Evolutionary conservation across 192 early-diverging fungal species (phyloP).

Genomic region (Podila epicladia): DNA sequence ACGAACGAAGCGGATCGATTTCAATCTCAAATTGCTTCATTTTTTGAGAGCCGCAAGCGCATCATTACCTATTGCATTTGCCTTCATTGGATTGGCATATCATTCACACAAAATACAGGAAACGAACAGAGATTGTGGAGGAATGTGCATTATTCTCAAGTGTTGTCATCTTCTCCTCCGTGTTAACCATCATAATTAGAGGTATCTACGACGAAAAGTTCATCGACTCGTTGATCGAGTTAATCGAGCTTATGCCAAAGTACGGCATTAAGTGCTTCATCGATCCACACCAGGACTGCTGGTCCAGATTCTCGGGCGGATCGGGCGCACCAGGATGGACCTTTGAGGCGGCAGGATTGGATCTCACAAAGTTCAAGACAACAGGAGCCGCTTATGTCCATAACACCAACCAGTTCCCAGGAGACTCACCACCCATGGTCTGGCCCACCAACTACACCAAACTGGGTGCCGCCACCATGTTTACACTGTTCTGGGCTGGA

Average conservation of each 20-base stretch:
- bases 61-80: background rate
- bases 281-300: slow-evolving; percentile 91
- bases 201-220: slow-evolving; percentile 84
- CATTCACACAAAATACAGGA: background rate
- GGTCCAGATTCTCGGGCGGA: slow-evolving; percentile 81
- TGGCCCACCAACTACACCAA: slow-evolving; percentile 94
- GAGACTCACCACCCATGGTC: slow-evolving; percentile 65
- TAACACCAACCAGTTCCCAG: slow-evolving; percentile 59
- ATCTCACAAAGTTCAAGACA: slow-evolving; percentile 75
- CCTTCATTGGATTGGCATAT: background rate
- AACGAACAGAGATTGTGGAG: background rate
- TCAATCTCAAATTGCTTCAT: background rate
- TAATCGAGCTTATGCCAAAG: slow-evolving; percentile 71
- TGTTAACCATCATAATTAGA: slow-evolving; percentile 11
- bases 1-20: background rate
- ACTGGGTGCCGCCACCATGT: slow-evolving; percentile 84
- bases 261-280: slow-evolving; percentile 88
- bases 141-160: background rate
- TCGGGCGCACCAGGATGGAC: slow-evolving; percentile 90
- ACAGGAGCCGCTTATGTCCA: slow-evolving; percentile 86
- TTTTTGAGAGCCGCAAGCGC: background rate
- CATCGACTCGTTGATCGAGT: slow-evolving; percentile 75
- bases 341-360: slow-evolving; percentile 82
- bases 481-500: slow-evolving; percentile 84
- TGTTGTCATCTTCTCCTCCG: background rate